A percentile compares a stretch with the other conserved stretches of the same genome.
Evolutionary conservation across 1,284 basidiomycete genomes (phyloP).

Genomic region (Termitomyces sp.): DNA sequence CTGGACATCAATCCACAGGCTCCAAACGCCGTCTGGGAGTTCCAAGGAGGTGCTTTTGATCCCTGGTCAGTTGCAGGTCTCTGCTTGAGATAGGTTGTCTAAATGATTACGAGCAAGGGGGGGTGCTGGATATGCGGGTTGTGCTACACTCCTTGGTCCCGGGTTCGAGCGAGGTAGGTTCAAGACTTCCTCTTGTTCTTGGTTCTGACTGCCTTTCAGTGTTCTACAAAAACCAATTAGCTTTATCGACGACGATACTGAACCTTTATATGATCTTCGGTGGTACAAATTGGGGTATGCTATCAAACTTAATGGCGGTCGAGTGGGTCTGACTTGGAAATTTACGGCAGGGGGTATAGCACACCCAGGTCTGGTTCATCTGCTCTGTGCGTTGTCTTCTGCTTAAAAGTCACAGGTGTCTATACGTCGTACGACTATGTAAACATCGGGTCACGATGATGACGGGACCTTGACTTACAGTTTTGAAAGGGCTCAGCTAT

Average conservation of each 20-base stretch:
- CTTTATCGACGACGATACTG: constrained; percentile 41
- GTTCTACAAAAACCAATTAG: constrained; percentile 45
- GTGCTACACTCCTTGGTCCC: constrained; percentile 33
- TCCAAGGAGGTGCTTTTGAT: constrained; percentile 49
- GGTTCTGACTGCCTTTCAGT: constrained; percentile 24
- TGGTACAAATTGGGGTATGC: constrained; percentile 44
- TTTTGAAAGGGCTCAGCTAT: constrained; percentile 37
- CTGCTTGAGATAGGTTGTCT: neutral
- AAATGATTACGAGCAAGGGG: constrained; percentile 24
- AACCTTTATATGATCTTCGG: constrained; percentile 49
- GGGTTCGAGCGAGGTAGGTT: constrained; percentile 37
- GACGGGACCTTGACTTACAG: constrained; percentile 1
- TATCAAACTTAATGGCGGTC: neutral
- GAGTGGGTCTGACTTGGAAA: neutral
- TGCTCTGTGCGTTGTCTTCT: neutral
- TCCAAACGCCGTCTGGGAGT: constrained; percentile 41
- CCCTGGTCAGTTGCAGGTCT: constrained; percentile 32
- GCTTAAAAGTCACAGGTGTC: constrained; percentile 22
- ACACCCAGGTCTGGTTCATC: constrained; percentile 28
- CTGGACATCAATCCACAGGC: constrained; percentile 31
- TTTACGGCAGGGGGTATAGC: constrained; percentile 30
- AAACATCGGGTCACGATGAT: constrained; percentile 8
- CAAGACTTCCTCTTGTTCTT: neutral
- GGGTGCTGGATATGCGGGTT: constrained; percentile 33
- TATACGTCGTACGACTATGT: constrained; percentile 49